phyloP scores from a whole-genome alignment of 768 basidiomycete genomes.

The Tricholoma terreum region DNA sequence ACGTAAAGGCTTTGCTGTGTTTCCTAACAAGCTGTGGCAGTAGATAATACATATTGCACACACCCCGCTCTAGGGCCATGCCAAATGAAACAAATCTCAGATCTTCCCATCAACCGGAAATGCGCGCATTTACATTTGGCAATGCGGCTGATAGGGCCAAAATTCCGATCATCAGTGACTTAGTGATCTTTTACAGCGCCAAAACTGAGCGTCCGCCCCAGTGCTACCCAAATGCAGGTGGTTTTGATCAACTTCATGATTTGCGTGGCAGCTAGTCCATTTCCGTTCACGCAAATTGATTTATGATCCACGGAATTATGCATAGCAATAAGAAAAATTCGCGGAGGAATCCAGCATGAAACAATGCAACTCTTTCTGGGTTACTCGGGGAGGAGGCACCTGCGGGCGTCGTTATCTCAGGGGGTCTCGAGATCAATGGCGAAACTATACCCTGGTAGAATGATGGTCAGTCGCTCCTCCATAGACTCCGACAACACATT shows the following conservation, averaged over 20 bases:
- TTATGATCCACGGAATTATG: neutral
- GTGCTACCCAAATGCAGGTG: neutral
- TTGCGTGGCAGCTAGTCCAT: conserved; percentile 3
- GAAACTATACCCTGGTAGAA: neutral
- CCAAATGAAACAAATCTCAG: conserved; percentile 1
- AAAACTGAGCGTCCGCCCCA: neutral
- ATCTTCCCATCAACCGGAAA: conserved; percentile 3
- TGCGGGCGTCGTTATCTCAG: neutral
- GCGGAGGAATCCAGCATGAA: neutral
- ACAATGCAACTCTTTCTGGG: neutral
- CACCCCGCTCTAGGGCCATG: conserved; percentile 1
- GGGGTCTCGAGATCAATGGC: neutral
- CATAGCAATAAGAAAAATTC: neutral
- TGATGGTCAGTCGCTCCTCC: neutral
- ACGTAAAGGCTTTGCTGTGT: neutral
- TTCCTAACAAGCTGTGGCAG: neutral
- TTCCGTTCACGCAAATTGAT: neutral
- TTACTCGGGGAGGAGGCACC: neutral
- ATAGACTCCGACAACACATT: neutral
- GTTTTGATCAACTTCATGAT: conserved; percentile 3
- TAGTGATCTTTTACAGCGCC: neutral
- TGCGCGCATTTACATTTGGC: conserved; percentile 2
- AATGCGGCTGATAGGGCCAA: conserved; percentile 5
- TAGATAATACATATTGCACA: neutral
- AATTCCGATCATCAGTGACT: conserved; percentile 6